These are phyloP conservation scores for Linnemannia elongata DNA, from an alignment of 192 early-diverging fungal genomes.

Conservation along the genomic window DNA sequence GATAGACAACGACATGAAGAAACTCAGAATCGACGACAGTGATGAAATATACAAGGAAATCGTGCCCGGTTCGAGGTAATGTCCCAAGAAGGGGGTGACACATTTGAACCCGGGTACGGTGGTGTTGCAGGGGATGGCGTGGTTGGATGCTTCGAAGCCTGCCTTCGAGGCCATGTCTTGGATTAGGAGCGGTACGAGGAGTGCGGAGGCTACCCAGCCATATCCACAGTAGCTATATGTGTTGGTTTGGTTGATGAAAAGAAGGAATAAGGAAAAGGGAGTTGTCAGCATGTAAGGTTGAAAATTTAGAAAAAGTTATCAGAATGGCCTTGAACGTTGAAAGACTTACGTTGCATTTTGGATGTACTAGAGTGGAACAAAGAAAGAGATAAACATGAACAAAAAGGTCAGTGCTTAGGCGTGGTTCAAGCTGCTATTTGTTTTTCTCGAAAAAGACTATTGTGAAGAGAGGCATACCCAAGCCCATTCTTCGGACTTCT, in stretches of 20 bases:
- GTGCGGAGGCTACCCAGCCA: slow-evolving; percentile 10
- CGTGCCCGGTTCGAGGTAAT: slow-evolving; percentile 33
- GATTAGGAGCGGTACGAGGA: slow-evolving; percentile 29
- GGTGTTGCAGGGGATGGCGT: slow-evolving; percentile 28
- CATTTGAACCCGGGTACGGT: slow-evolving; percentile 32
- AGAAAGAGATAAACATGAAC: not conserved
- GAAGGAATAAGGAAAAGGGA: not conserved
- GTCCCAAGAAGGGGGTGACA: slow-evolving; percentile 19
- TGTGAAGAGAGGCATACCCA: slow-evolving; percentile 16
- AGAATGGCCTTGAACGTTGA: not conserved
- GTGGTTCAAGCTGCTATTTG: not conserved
- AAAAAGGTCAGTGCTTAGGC: not conserved
- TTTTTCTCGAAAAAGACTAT: not conserved
- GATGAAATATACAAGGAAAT: slow-evolving; percentile 55
- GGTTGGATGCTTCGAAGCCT: slow-evolving; percentile 21
- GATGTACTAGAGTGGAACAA: slow-evolving; percentile 24
- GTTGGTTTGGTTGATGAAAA: not conserved
- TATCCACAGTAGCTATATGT: slow-evolving; percentile 32
- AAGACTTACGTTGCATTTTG: slow-evolving; percentile 43
- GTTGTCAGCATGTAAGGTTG: not conserved
- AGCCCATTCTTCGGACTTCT: slow-evolving; percentile 39
- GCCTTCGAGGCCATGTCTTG: slow-evolving; percentile 39
- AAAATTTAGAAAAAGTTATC: not conserved
- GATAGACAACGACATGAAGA: slow-evolving; percentile 52
- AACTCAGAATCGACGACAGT: slow-evolving; percentile 50